Evolutionary conservation across 2,329 filamentous ascomycete genomes (phyloP).

Genomic region (Akanthomyces muscarius): DNA sequence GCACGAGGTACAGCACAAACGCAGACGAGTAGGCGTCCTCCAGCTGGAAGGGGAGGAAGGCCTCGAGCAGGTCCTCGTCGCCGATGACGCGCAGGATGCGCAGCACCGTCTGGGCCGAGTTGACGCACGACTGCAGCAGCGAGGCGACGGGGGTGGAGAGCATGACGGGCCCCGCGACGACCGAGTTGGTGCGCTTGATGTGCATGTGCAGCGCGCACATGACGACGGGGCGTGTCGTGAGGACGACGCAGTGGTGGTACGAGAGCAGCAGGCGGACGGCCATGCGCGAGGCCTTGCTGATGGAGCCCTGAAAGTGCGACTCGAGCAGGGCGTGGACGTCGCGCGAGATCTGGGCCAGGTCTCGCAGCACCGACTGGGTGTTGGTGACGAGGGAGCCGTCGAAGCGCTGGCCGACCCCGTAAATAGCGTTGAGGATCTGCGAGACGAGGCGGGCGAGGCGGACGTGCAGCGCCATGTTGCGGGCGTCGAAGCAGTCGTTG

Average conservation of each 20-base stretch:
- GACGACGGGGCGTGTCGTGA: constrained; percentile 29
- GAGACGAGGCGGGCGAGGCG: constrained; percentile 26
- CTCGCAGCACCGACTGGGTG: constrained; percentile 27
- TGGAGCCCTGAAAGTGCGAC: constrained; percentile 28
- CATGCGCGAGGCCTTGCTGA: constrained; percentile 27
- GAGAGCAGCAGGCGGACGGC: constrained; percentile 25
- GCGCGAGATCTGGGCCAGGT: constrained; percentile 26
- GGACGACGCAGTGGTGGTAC: constrained; percentile 29
- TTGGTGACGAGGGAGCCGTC: constrained; percentile 27
- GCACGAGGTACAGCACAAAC: constrained; percentile 36
- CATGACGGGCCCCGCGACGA: constrained; percentile 19
- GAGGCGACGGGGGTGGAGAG: constrained; percentile 26
- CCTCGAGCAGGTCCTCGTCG: constrained; percentile 31
- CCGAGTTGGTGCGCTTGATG: constrained; percentile 25
- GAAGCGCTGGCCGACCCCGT: constrained; percentile 27
- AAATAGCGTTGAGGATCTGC: constrained; percentile 17
- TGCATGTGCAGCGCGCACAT: constrained; percentile 33
- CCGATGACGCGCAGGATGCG: constrained; percentile 26
- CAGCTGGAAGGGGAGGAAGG: constrained; percentile 38
- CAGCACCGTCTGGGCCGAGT: constrained; percentile 27
- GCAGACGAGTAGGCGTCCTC: constrained; percentile 40
- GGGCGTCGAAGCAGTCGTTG: constrained; percentile 25
- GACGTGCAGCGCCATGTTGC: constrained; percentile 26
- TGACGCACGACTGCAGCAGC: constrained; percentile 28
- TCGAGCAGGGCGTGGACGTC: constrained; percentile 26